Evolutionary conservation across 495 filamentous ascomycete species (phyloP).

Genomic region (Aspergillus baeticus): DNA sequence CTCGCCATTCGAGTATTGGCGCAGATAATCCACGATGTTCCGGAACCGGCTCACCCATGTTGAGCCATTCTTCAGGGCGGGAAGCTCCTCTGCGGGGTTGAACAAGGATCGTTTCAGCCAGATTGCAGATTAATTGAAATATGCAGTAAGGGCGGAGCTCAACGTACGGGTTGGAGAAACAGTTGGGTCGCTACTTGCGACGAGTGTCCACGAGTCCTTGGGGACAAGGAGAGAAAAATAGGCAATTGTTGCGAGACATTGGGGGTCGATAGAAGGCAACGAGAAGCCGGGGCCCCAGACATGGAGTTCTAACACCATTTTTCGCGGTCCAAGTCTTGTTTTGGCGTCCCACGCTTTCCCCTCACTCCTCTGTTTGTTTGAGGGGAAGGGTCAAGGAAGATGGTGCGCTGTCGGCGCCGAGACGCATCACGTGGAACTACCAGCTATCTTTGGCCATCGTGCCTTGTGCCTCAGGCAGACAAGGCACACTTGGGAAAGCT

Average conservation of each 20-base stretch:
- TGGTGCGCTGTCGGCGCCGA: not conserved
- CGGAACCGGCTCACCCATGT: slow-evolving; percentile 69
- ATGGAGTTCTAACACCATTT: slow-evolving; percentile 74
- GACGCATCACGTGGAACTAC: slow-evolving; percentile 5
- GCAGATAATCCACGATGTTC: slow-evolving; percentile 71
- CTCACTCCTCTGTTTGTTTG: not conserved
- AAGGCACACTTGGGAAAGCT: not conserved
- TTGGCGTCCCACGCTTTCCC: not conserved
- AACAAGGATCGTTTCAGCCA: slow-evolving; percentile 9
- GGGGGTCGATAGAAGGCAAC: slow-evolving; percentile 85
- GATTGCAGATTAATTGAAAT: slow-evolving; percentile 9
- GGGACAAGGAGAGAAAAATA: slow-evolving; percentile 62
- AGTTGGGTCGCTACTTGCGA: slow-evolving; percentile 72
- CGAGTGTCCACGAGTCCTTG: slow-evolving; percentile 65
- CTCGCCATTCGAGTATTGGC: slow-evolving; percentile 46
- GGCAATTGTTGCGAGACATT: slow-evolving; percentile 77
- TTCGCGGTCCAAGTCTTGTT: slow-evolving; percentile 1
- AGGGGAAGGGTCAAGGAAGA: not conserved
- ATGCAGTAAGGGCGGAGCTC: slow-evolving; percentile 11
- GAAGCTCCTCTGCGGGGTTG: slow-evolving; percentile 61
- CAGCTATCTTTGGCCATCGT: not conserved
- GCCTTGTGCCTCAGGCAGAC: not conserved
- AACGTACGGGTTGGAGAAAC: slow-evolving; percentile 73
- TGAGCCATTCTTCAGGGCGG: slow-evolving; percentile 64
- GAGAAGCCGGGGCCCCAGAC: slow-evolving; percentile 88